phyloP scores from a whole-genome alignment of 768 basidiomycete species.

The Rhizopogon vinicolor region DNA sequence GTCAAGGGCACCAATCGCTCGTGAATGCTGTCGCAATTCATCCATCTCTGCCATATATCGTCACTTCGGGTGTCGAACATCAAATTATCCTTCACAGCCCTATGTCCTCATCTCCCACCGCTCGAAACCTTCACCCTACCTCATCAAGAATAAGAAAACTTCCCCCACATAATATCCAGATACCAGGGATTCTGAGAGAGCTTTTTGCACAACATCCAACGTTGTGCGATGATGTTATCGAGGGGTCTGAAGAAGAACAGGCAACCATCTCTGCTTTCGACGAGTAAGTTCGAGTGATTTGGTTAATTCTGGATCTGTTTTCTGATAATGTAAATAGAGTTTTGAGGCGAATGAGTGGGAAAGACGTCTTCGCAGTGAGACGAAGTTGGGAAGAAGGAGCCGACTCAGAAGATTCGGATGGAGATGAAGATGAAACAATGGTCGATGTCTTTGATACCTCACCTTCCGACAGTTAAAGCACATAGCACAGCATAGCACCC shows the following conservation, averaged over 20 bases:
- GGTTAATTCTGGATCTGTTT: background rate
- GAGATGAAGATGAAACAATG: no score
- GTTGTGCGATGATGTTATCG: constrained; percentile 17
- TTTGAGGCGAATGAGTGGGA: constrained; percentile 48
- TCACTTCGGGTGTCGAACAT: constrained; percentile 72
- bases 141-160: constrained; percentile 44
- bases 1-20: constrained; percentile 66
- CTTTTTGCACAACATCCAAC: constrained; percentile 23
- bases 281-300: constrained; percentile 41
- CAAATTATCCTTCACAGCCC: constrained; percentile 67
- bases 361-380: constrained; percentile 49
- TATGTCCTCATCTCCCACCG: constrained; percentile 49
- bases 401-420: constrained; percentile 11
- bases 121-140: constrained; percentile 40
- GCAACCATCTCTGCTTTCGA: constrained; percentile 66
- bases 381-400: constrained; percentile 30
- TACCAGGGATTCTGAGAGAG: constrained; percentile 32
- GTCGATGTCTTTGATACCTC: background rate
- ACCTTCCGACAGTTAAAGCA: no score
- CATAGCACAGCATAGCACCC: constrained; percentile 35
- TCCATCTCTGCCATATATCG: constrained; percentile 60
- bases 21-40: constrained; percentile 74
- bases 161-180: constrained; percentile 27
- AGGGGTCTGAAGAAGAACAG: constrained; percentile 35
- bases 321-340: constrained; percentile 38